These are phyloP conservation scores for Wickerhamomyces rabaulensis DNA, from an alignment of 805 yeast species.

Conservation along the genomic window DNA sequence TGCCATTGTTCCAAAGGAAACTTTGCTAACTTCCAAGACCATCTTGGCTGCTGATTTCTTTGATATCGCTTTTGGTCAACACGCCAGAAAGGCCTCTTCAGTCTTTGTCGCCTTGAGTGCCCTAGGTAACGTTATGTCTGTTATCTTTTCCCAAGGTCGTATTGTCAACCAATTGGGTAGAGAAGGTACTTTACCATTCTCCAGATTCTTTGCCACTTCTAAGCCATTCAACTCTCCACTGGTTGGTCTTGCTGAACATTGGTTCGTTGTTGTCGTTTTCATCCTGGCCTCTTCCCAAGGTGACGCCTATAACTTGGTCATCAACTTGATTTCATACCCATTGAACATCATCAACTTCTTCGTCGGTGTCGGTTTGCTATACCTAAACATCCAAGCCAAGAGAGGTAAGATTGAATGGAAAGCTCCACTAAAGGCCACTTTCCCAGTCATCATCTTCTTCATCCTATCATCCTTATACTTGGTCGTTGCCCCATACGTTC, in stretches of 20 bases:
- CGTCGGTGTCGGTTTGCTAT: conserved; percentile 59
- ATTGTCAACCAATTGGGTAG: conserved; percentile 76
- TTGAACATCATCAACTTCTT: conserved; percentile 67
- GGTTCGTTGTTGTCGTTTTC: conserved; percentile 67
- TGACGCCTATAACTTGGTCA: conserved; percentile 77
- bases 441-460: conserved; percentile 61
- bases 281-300: conserved; percentile 83
- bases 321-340: conserved; percentile 79
- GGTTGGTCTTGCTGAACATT: conserved; percentile 71
- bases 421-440: conserved; percentile 65
- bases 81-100: conserved; percentile 67
- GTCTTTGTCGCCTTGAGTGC: conserved; percentile 80
- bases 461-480: conserved; percentile 60
- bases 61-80: conserved; percentile 61
- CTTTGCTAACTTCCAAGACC: conserved; percentile 53
- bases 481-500: conserved; percentile 73
- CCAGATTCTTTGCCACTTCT: conserved; percentile 62
- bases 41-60: conserved; percentile 75
- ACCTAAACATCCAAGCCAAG: conserved; percentile 45
- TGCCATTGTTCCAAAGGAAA: conserved; percentile 72
- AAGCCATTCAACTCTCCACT: conserved; percentile 72
- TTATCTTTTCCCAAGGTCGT: conserved; percentile 78
- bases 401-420: conserved; percentile 55
- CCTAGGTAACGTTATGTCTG: conserved; percentile 76
- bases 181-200: conserved; percentile 75